Conservation (phyloP, 495 filamentous ascomycete species). For the Achaetomiella virescens region DNA sequence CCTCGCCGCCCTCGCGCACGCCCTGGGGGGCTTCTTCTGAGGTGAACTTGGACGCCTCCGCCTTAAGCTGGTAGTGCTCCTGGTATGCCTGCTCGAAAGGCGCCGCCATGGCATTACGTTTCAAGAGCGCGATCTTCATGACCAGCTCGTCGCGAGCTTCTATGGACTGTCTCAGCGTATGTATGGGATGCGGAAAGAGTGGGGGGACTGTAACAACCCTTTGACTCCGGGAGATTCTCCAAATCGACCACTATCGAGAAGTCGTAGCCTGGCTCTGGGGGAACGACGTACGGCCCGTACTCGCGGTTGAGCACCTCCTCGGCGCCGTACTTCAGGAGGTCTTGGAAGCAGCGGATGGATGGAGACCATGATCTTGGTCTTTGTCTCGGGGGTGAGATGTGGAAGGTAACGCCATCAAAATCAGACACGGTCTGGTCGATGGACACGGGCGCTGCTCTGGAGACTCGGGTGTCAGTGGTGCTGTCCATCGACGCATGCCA, state of each 20-base stretch:
- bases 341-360: slow-evolving; percentile 90
- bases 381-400: slow-evolving; percentile 93
- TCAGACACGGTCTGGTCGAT: slow-evolving; percentile 98
- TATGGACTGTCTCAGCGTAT: slow-evolving; percentile 25
- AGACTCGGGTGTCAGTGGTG: slow-evolving; percentile 5
- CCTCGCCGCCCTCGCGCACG: slow-evolving; percentile 77
- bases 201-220: slow-evolving; percentile 51
- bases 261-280: slow-evolving; percentile 85
- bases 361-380: slow-evolving; percentile 87
- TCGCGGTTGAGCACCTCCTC: slow-evolving; percentile 85
- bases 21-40: slow-evolving; percentile 88
- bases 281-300: slow-evolving; percentile 85
- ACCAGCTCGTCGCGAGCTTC: slow-evolving; percentile 80
- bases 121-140: slow-evolving; percentile 76
- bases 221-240: slow-evolving; percentile 73
- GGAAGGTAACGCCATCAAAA: slow-evolving; percentile 96
- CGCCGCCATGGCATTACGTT: slow-evolving; percentile 96
- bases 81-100: slow-evolving; percentile 96
- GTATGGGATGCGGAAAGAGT: background rate
- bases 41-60: slow-evolving; percentile 83
- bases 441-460: slow-evolving; percentile 70
- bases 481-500: background rate
- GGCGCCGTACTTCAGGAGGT: slow-evolving; percentile 88
- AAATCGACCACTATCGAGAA: slow-evolving; percentile 88
- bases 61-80: slow-evolving; percentile 76